phyloP scores from a whole-genome alignment of 225 moss, liverwort and hornwort species.

The Asterella californica region DNA sequence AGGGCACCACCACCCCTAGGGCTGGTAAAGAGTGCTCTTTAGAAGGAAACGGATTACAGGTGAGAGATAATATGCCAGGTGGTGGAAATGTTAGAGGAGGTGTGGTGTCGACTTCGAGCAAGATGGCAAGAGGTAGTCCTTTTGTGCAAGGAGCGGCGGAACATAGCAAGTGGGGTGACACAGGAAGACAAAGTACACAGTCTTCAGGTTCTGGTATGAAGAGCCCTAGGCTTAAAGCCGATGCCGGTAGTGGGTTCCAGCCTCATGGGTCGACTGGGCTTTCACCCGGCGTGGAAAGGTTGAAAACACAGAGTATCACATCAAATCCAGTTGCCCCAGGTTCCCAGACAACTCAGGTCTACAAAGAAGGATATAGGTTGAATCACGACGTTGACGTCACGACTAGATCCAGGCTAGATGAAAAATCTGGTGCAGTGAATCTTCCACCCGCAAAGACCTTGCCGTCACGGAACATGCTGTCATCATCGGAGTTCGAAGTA shows the following conservation, averaged over 20 bases:
- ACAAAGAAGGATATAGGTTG: constrained; percentile 14
- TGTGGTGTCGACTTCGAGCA: background rate
- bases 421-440: background rate
- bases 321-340: background rate
- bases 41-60: constrained; percentile 29
- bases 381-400: constrained; percentile 11
- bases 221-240: constrained; percentile 14
- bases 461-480: background rate
- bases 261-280: constrained; percentile 6
- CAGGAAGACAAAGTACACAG: constrained; percentile 22
- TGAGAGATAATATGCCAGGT: constrained; percentile 18
- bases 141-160: constrained; percentile 11
- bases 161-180: constrained; percentile 28
- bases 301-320: background rate
- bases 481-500: constrained; percentile 8
- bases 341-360: background rate
- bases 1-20: constrained; percentile 10
- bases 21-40: constrained; percentile 18
- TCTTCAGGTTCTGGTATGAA: constrained; percentile 19
- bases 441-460: background rate
- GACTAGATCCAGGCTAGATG: constrained; percentile 2
- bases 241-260: constrained; percentile 12
- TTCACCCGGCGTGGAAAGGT: constrained; percentile 1
- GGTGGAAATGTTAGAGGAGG: constrained; percentile 29
- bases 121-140: background rate